Base-by-base conservation (phyloP, 148 eudicot genomes). In the Camellia granthamiana region DNA sequence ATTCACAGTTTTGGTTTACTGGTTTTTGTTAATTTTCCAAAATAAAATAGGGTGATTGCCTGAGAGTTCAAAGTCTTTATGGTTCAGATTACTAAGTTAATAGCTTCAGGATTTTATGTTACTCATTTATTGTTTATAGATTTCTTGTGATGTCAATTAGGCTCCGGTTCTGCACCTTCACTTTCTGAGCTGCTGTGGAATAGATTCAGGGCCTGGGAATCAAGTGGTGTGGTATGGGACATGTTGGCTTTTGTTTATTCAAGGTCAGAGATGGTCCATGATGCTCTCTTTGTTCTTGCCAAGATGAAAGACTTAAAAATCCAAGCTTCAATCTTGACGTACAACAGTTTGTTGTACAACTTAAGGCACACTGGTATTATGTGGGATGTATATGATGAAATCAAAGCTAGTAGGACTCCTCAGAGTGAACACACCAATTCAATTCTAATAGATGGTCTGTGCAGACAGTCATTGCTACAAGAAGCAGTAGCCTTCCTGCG, bases 211-310 rank as follows among this genome's bases (percentile, higher is more conserved):
- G 84, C 70, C 23, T 85, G 93, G 92, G 83, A 87, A 69, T 83
- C 86, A 18, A 88, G 84, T 62, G 76, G 80, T 51, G 65, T 89
- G 55, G 90, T 94, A 47, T 94, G 98, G 98, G 95, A 94, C 83
- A 86, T 86, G 92, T 69, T 92, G 83, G 91, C 93, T 18, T 92
- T 91, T 87, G 87, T 86, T 77, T 94, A 94, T 78, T 92, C 92
- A 38, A 85, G 88, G 83, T 80, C 72, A 41, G 88, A 84, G 73
- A 90, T 94, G 93, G 84, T 91, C 55, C 81, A 88, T 65, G 98
- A 91, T 84, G 93, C 95, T 60, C 87, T 94, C 19, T 83, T 84
- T 85, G 90, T 91, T 81, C 81, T 94, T 51, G 84, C 87, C 47
- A 91, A 90, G 84, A 92, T 94, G 98, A 94, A 91, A 72, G 90